These are phyloP conservation scores for Bacterosira constricta DNA, from an alignment of 108 stramenopile species.

Conservation along the genomic window DNA sequence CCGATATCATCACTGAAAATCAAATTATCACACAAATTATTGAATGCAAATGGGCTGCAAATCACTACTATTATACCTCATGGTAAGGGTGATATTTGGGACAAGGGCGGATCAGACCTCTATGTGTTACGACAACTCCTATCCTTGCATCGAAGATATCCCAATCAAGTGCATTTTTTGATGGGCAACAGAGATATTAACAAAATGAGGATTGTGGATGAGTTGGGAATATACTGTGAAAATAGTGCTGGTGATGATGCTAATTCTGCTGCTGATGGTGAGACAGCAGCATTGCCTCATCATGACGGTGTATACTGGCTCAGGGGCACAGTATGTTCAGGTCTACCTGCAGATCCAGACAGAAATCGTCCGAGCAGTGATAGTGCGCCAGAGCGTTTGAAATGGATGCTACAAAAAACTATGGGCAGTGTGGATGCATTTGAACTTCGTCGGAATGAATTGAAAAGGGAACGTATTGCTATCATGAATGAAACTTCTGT, in stretches of 20 bases:
- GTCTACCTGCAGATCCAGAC: conserved; percentile 53
- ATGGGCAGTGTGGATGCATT: conserved; percentile 87
- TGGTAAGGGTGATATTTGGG: conserved; percentile 90
- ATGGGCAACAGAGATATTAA: conserved; percentile 93
- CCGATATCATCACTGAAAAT: too few species aligned
- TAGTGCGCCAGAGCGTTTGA: conserved; percentile 60
- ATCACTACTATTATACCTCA: too few species aligned
- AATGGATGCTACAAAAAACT: conserved; percentile 77
- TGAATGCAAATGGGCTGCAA: too few species aligned
- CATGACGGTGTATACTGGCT: conserved; percentile 82
- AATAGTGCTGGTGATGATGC: neutral
- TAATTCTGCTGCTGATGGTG: neutral
- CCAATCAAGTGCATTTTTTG: conserved; percentile 76
- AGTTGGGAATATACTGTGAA: conserved; percentile 45
- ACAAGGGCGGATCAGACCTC: conserved; percentile 86
- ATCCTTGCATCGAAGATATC: conserved; percentile 69
- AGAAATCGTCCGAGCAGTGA: conserved; percentile 12
- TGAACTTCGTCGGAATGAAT: conserved; percentile 68
- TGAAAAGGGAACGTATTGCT: conserved; percentile 48
- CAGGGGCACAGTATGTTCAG: conserved; percentile 52
- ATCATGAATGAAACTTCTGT: conserved; percentile 16
- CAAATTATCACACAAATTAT: too few species aligned
- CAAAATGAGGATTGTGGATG: conserved; percentile 80
- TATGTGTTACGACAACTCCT: conserved; percentile 83
- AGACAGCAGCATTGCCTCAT: conserved; percentile 27